These are phyloP conservation scores for Leccinum insolens DNA, from an alignment of 1,284 basidiomycete genomes.

Conservation along the genomic window DNA sequence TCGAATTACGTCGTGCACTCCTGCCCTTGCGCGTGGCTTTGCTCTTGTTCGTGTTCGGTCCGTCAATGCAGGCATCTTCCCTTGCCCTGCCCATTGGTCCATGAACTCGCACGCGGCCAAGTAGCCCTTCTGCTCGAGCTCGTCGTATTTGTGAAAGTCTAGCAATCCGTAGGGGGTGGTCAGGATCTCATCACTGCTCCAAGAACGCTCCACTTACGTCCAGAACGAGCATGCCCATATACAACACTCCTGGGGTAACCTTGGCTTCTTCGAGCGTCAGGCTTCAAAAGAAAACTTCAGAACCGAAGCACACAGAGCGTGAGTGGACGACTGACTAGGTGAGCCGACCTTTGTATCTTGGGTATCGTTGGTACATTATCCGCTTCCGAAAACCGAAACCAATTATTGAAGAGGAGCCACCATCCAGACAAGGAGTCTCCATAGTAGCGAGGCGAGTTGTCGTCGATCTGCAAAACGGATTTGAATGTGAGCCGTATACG, in stretches of 20 bases:
- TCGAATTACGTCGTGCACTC: too few species aligned
- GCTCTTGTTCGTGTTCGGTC: constrained; percentile 43
- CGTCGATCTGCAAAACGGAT: constrained; percentile 66
- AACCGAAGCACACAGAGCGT: neutral
- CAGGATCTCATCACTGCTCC: neutral
- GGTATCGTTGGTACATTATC: constrained; percentile 89
- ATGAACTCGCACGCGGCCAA: constrained; percentile 70
- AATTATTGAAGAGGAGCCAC: constrained; percentile 94
- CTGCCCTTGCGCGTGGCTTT: constrained; percentile 58
- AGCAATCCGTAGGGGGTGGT: constrained; percentile 56
- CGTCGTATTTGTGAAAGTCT: constrained; percentile 80
- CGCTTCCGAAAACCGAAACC: constrained; percentile 88
- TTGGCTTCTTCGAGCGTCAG: constrained; percentile 97
- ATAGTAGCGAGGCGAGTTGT: constrained; percentile 93
- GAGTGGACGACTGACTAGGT: constrained; percentile 74
- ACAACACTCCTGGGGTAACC: constrained; percentile 83
- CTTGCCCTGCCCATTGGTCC: constrained; percentile 81
- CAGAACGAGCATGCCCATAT: constrained; percentile 95
- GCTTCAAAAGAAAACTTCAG: constrained; percentile 43
- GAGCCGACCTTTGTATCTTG: constrained; percentile 91
- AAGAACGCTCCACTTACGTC: constrained; percentile 49
- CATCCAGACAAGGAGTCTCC: constrained; percentile 97
- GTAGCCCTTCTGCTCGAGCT: constrained; percentile 86
- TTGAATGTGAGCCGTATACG: neutral
- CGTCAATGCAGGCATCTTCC: constrained; percentile 75